Evolutionary conservation across 495 filamentous ascomycete species (phyloP).

Genomic region (Amphirosellinia nigrospora): DNA sequence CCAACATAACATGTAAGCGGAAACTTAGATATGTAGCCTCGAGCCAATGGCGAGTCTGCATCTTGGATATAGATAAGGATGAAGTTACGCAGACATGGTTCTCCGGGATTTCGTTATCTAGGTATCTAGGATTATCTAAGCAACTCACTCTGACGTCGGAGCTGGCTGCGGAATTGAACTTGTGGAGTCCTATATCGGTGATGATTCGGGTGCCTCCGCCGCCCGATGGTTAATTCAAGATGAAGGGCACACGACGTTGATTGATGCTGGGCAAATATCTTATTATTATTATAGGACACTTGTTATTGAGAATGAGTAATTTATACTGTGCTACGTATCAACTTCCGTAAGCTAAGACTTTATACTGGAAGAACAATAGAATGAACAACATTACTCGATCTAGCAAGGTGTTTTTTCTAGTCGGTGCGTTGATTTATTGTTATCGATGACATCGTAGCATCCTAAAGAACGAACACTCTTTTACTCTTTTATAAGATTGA

Average conservation of each 20-base stretch:
- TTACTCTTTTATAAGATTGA: background rate
- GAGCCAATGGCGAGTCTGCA: background rate
- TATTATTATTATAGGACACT: no score
- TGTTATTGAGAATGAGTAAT: conserved; percentile 3
- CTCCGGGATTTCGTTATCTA: background rate
- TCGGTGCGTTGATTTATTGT: no score
- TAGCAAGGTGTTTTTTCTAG: no score
- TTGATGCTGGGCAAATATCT: background rate
- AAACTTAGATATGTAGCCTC: background rate
- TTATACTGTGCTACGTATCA: background rate
- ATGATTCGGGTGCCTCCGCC: conserved; percentile 9
- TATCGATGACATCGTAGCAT: no score
- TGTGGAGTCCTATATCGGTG: conserved; percentile 1
- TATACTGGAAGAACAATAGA: background rate
- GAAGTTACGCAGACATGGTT: background rate
- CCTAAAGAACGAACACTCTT: no score
- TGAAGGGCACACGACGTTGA: background rate
- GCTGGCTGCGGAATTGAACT: background rate
- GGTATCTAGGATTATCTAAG: background rate
- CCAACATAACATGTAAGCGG: conserved; percentile 21
- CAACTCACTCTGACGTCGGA: conserved; percentile 1
- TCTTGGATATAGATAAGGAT: conserved; percentile 4
- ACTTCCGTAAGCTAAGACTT: background rate
- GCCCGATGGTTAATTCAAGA: background rate
- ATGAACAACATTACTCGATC: background rate